These are phyloP conservation scores for Chrysanthemum makinoi DNA, from an alignment of 129 eudicot genomes.

Conservation along the genomic window DNA sequence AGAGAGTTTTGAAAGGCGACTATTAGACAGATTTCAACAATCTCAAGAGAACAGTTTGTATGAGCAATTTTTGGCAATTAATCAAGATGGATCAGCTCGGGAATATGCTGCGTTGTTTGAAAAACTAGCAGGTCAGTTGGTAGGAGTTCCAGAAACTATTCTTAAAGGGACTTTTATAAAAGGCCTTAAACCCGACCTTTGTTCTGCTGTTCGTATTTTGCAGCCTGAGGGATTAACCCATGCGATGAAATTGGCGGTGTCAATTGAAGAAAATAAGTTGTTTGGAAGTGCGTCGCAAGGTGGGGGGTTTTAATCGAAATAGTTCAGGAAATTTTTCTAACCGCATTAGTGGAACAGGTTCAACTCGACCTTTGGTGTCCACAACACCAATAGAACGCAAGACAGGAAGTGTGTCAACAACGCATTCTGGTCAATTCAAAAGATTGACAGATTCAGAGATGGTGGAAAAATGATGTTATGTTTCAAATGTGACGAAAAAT, in stretches of 20 bases:
- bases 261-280: not conserved
- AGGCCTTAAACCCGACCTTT: too few species aligned
- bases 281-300: not conserved
- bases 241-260: not conserved
- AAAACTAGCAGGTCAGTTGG: not conserved
- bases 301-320: not conserved
- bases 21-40: not conserved
- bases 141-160: not conserved
- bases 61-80: not conserved
- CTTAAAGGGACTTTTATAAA: too few species aligned
- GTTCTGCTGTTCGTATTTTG: not conserved
- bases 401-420: not conserved
- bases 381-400: not conserved
- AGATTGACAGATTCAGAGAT: not conserved
- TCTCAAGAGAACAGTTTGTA: not conserved
- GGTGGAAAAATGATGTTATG: not conserved
- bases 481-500: not conserved
- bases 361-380: not conserved
- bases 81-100: not conserved
- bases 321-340: not conserved
- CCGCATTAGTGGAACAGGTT: not conserved
- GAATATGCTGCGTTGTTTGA: constrained; percentile 5
- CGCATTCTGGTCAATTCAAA: not conserved
- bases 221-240: not conserved
- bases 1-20: too few species aligned